phyloP scores from a whole-genome alignment of 768 basidiomycete genomes.

The Boletellus ananas region DNA sequence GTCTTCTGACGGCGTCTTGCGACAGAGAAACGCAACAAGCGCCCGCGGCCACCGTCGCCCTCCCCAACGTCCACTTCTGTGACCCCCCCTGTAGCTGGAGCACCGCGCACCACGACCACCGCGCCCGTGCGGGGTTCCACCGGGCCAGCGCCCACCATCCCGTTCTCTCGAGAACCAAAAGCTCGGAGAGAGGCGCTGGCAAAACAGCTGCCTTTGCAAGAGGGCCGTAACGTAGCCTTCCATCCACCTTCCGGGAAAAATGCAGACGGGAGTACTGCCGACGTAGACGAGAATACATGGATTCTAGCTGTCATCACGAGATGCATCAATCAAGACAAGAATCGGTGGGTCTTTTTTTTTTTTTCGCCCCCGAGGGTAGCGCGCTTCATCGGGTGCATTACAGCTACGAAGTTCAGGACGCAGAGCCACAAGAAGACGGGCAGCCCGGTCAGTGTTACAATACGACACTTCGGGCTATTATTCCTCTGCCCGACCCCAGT shows the following conservation, averaged over 20 bases:
- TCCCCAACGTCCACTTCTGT: constrained; percentile 48
- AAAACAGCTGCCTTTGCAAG: constrained; percentile 63
- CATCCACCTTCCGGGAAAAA: constrained; percentile 62
- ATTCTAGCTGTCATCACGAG: constrained; percentile 74
- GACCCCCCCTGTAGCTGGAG: constrained; percentile 24
- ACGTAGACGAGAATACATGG: constrained; percentile 55
- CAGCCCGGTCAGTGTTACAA: constrained; percentile 68
- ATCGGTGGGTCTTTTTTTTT: constrained; percentile 41
- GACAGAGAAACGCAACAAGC: constrained; percentile 73
- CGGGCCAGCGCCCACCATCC: constrained; percentile 46
- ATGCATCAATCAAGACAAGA: constrained; percentile 69
- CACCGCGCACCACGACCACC: constrained; percentile 13
- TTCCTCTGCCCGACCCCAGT: constrained; percentile 75
- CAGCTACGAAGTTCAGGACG: constrained; percentile 85
- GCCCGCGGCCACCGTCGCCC: constrained; percentile 69
- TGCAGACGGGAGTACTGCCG: constrained; percentile 46
- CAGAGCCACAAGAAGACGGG: constrained; percentile 78
- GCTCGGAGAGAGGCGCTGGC: constrained; percentile 57
- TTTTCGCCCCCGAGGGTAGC: background rate
- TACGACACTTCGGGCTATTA: constrained; percentile 65
- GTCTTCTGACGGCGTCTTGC: constrained; percentile 1
- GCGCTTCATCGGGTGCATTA: background rate
- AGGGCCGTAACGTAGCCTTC: constrained; percentile 78
- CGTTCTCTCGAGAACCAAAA: constrained; percentile 65
- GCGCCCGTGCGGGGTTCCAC: constrained; percentile 48